These are phyloP conservation scores for Silene noctiflora DNA, from an alignment of 179 eudicot genomes.

Conservation along the genomic window DNA sequence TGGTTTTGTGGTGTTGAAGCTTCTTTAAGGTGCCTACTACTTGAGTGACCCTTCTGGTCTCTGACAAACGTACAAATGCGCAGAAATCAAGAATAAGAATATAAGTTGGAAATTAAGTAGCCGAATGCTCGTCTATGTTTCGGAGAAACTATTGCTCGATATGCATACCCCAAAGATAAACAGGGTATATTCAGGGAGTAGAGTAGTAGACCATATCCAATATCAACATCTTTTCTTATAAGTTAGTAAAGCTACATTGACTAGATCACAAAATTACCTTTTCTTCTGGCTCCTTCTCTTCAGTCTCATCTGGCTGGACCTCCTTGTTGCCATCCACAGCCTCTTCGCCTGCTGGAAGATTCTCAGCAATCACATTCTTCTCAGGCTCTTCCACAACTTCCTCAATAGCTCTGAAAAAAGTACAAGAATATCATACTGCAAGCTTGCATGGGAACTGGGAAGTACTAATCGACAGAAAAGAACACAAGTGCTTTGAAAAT, in stretches of 20 bases:
- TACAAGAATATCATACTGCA: not conserved
- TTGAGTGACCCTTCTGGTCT: not conserved
- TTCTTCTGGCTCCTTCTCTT: constrained; percentile 80
- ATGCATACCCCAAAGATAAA: no score
- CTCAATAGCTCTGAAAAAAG: constrained; percentile 38
- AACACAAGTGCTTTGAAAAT: constrained; percentile 5
- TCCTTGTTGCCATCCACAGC: constrained; percentile 58
- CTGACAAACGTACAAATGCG: not conserved
- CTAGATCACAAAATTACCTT: constrained; percentile 34
- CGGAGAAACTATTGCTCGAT: no score
- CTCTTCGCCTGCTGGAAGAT: constrained; percentile 45
- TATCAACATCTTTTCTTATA: not conserved
- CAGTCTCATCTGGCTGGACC: constrained; percentile 44
- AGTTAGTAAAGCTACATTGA: not conserved
- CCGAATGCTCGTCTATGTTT: not conserved
- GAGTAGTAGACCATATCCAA: no score
- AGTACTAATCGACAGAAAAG: not conserved
- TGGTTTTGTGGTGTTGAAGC: no score
- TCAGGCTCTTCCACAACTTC: constrained; percentile 48
- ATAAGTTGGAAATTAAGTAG: not conserved
- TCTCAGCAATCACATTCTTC: constrained; percentile 48
- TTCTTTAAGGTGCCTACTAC: not conserved
- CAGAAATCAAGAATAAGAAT: not conserved
- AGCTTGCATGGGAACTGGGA: not conserved
- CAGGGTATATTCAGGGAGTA: no score